Percentiles rank a stretch among this genome's conserved stretches.
Conservation (phyloP, 768 basidiomycete species). For the Glaciozyma antarctica region DNA sequence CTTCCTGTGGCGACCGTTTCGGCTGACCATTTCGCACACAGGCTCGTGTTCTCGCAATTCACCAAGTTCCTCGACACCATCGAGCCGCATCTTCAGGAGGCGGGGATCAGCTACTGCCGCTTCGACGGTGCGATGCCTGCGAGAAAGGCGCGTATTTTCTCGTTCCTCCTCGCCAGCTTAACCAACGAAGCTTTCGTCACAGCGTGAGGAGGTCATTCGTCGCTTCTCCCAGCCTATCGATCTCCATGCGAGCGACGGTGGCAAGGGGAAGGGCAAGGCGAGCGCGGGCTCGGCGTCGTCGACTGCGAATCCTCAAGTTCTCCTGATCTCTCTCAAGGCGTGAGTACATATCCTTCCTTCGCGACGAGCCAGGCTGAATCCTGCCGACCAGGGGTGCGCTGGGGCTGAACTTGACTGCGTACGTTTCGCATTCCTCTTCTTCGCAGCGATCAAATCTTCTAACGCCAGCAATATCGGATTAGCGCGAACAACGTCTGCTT, state of each 20-base stretch:
- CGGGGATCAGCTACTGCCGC: constrained; percentile 11
- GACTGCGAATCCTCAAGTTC: constrained; percentile 4
- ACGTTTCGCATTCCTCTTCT: too few relatives aligned
- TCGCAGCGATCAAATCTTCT: too few relatives aligned
- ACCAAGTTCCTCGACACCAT: constrained; percentile 17
- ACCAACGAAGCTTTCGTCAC: too few relatives aligned
- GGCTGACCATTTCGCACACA: background rate
- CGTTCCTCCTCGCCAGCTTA: background rate
- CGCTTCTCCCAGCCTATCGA: constrained; percentile 3
- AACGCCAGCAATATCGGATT: too few relatives aligned
- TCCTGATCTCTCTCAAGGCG: constrained; percentile 18
- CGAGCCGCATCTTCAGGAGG: constrained; percentile 4
- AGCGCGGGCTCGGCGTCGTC: background rate
- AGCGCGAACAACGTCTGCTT: too few relatives aligned
- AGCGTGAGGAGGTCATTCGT: constrained; percentile 20
- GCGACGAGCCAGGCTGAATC: background rate
- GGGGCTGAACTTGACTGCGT: constrained; percentile 7
- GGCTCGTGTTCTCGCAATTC: constrained; percentile 9
- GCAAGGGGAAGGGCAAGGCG: too few relatives aligned
- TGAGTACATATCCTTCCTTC: background rate
- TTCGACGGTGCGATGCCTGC: constrained; percentile 17
- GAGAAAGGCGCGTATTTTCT: background rate
- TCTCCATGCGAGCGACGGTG: background rate
- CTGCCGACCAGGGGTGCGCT: constrained; percentile 4
- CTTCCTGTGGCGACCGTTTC: too few relatives aligned